Percentiles rank a stretch among this genome's conserved stretches.
These are phyloP conservation scores for Penicillium canescens DNA, from an alignment of 495 filamentous ascomycete genomes.

Conservation along the genomic window DNA sequence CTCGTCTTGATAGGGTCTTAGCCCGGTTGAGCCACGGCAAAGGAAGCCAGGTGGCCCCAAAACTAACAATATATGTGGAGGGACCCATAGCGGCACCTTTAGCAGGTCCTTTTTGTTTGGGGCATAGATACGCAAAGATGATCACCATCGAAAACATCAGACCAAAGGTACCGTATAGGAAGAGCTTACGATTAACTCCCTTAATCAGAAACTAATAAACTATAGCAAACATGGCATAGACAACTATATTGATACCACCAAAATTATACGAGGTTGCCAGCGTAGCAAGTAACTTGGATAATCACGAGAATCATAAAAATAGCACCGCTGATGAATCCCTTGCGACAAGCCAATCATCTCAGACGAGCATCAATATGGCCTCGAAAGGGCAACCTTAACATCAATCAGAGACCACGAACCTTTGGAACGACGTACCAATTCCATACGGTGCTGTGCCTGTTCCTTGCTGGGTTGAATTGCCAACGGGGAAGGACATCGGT, in stretches of 20 bases:
- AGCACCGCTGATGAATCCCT: conserved; percentile 58
- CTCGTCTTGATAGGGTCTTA: conserved; percentile 66
- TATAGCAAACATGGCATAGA: conserved; percentile 65
- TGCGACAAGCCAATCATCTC: conserved; percentile 63
- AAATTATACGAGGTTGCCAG: conserved; percentile 52
- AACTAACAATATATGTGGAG: conserved; percentile 69
- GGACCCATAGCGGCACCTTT: conserved; percentile 63
- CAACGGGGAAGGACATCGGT: conserved; percentile 63
- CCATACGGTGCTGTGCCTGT: conserved; percentile 79
- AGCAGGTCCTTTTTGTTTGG: conserved; percentile 49
- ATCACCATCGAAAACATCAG: conserved; percentile 67
- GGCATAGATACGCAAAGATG: conserved; percentile 63
- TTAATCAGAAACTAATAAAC: conserved; percentile 76
- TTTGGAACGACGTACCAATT: conserved; percentile 43
- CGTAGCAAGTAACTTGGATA: conserved; percentile 57
- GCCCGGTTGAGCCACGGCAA: conserved; percentile 58
- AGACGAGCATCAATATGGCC: conserved; percentile 62
- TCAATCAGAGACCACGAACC: conserved; percentile 21
- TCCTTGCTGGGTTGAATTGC: conserved; percentile 67
- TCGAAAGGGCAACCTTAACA: conserved; percentile 65
- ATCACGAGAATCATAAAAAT: conserved; percentile 69
- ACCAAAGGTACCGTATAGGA: conserved; percentile 62
- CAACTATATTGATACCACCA: conserved; percentile 74
- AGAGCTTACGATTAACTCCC: conserved; percentile 64
- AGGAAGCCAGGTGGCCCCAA: conserved; percentile 53